Percentiles rank a stretch among this genome's conserved stretches.
These are phyloP conservation scores for Fomitopsis serialis DNA, from an alignment of 768 basidiomycete genomes.

Conservation along the genomic window DNA sequence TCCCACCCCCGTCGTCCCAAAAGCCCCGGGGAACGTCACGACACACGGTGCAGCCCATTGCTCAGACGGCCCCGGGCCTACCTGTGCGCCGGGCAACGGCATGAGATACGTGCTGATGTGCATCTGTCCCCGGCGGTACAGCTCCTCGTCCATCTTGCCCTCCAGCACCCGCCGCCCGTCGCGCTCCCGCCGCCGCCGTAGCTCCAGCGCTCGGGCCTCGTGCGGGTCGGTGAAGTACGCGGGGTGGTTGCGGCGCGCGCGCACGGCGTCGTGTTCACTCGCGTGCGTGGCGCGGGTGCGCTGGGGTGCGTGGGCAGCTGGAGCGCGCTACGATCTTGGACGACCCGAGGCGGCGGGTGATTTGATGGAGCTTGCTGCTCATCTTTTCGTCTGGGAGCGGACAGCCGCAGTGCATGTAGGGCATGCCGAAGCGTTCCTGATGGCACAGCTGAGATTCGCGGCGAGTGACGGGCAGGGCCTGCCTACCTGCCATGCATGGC, in stretches of 20 bases:
- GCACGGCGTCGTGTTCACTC: conserved; percentile 46
- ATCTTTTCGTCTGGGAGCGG: conserved; percentile 41
- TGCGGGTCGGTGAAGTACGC: conserved; percentile 3
- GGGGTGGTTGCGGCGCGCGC: conserved; percentile 18
- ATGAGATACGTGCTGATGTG: conserved; percentile 34
- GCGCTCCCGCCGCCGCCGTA: conserved; percentile 20
- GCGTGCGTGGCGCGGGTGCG: conserved; percentile 47
- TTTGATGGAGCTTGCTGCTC: conserved; percentile 35
- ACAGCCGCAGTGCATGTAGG: conserved; percentile 60
- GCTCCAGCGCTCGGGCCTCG: conserved; percentile 20
- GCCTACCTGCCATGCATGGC: conserved; percentile 41
- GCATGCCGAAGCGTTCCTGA: conserved; percentile 44
- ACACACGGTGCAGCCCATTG: conserved; percentile 7
- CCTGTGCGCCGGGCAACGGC: conserved; percentile 32
- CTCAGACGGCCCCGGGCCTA: conserved; percentile 34
- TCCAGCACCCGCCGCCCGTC: conserved; percentile 22
- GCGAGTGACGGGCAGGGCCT: not conserved
- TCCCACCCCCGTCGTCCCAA: not conserved
- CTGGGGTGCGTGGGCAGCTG: conserved; percentile 28
- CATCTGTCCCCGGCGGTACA: conserved; percentile 4
- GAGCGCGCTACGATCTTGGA: conserved; percentile 23
- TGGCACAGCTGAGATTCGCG: too few relatives aligned
- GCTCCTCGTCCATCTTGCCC: conserved; percentile 14
- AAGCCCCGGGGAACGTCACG: not conserved
- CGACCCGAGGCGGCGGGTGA: conserved; percentile 15